A percentile compares a stretch with the other conserved stretches of the same genome.
phyloP scores from a whole-genome alignment of 768 basidiomycete genomes.

The Trametes cingulata region DNA sequence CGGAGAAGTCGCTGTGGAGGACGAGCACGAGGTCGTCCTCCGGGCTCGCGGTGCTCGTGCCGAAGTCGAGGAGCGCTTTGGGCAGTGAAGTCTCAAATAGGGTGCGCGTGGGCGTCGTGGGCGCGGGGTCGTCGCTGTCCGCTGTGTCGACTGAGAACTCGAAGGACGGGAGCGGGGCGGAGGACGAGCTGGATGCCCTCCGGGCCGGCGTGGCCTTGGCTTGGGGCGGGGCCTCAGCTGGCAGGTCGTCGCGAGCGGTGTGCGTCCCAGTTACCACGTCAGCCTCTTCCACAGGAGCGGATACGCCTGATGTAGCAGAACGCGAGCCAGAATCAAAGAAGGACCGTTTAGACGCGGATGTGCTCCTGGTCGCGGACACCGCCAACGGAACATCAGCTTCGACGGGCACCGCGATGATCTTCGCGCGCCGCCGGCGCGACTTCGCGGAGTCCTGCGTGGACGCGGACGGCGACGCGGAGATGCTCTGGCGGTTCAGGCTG shows the following conservation, averaged over 20 bases:
- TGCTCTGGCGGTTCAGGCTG: neutral
- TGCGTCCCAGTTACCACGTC: neutral
- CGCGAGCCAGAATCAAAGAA: neutral
- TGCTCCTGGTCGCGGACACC: neutral
- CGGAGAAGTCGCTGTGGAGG: slow-evolving; percentile 17
- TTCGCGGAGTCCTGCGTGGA: slow-evolving; percentile 12
- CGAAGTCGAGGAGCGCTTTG: slow-evolving; percentile 10
- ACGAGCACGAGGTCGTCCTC: slow-evolving; percentile 24
- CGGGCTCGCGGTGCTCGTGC: neutral
- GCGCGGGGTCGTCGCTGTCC: neutral
- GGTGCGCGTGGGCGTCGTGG: neutral
- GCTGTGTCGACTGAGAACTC: neutral
- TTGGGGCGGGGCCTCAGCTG: neutral
- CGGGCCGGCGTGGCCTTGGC: neutral
- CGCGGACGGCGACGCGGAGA: slow-evolving; percentile 14
- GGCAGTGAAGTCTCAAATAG: slow-evolving; percentile 1
- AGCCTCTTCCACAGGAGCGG: neutral
- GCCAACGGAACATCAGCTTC: neutral
- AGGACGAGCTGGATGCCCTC: neutral
- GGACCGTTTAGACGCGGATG: neutral
- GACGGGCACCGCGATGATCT: slow-evolving; percentile 14
- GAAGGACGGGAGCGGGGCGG: neutral
- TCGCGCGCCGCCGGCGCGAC: slow-evolving; percentile 13
- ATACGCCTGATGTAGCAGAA: neutral
- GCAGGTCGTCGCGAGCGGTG: neutral